Base-by-base conservation (phyloP, 1,139 yeast species). In the Pichia inconspicua region DNA sequence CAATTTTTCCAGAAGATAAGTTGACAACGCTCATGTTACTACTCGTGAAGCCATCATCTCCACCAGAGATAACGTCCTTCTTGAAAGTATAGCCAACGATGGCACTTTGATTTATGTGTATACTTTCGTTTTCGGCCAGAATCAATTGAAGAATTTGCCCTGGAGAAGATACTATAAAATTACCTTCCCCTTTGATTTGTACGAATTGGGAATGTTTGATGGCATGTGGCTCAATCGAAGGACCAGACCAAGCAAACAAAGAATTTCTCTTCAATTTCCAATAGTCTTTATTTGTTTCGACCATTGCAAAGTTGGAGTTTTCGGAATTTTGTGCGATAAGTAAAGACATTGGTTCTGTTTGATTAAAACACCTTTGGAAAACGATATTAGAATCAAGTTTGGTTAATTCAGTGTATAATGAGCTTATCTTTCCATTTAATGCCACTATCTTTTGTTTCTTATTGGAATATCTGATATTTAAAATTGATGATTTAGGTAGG, bases 221-320 rank as follows among this genome's bases (percentile, higher is more conserved):
- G 0, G 48, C 40, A n/a, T 48, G 17, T 19, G 73, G 46, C 25
- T 61, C 55, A 15, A 72, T 51, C 47, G 68, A 64, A 43, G 65
- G 64, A 0, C 78, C 78, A 1, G 72, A 63, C 79, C 79, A 75
- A 2, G 77, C 77, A 15, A 73, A 61, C 22, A 75, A 50, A 46
- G 61, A 59, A 8, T 65, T 61, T 43, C 63, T 62, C 22, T 65
- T 65, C n/a, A 74, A 58, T 3, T 57, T 57, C 80, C 80, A 74
- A n/a, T 51, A 48, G 14, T 31, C 19, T n/a, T 50, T 46, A 1
- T 40, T 43, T 12, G 40, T 51, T 36, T 46, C 58, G 44, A 63
- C 41, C 2, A 59, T 57, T 1, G 61, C 49, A 49, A 61, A 65
- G 41, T 56, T 58, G 3, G 64, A 54, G 34, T 56, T 56, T 22